phyloP scores from a whole-genome alignment of 164 flowering plant genomes.

The Sedum album region DNA sequence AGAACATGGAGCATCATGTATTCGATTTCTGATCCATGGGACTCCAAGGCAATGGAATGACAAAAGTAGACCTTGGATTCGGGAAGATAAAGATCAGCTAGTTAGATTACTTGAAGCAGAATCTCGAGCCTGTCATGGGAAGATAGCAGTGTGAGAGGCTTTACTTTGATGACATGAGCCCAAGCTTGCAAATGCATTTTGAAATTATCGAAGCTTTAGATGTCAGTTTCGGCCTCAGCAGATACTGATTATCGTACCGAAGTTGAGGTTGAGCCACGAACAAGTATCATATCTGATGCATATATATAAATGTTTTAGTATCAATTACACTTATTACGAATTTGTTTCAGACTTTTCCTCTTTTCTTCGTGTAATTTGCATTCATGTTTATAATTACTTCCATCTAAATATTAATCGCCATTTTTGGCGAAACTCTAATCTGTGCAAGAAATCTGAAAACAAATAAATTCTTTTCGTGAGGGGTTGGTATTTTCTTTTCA shows the following conservation, averaged over 20 bases:
- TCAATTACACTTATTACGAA: neutral
- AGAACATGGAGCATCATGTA: conserved; percentile 17
- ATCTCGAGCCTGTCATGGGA: conserved; percentile 40
- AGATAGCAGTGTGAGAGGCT: conserved; percentile 49
- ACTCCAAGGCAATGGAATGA: conserved; percentile 93
- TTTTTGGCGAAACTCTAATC: too few species aligned
- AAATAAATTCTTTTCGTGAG: too few species aligned
- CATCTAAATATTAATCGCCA: too few species aligned
- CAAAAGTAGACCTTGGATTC: conserved; percentile 43
- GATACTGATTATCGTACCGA: too few species aligned
- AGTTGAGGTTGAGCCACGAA: neutral
- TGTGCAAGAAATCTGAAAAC: too few species aligned
- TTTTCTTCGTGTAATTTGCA: too few species aligned
- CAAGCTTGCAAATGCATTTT: conserved; percentile 84
- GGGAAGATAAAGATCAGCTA: conserved; percentile 53
- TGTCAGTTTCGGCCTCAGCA: conserved; percentile 22
- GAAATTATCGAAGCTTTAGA: conserved; percentile 70
- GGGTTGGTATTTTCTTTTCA: too few species aligned
- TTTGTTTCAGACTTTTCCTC: neutral
- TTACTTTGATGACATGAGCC: conserved; percentile 50
- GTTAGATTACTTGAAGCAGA: conserved; percentile 36
- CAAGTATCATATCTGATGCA: neutral
- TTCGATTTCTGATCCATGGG: conserved; percentile 67
- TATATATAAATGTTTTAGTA: too few species aligned
- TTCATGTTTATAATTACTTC: too few species aligned